Evolutionary conservation across 2,329 filamentous ascomycete genomes (phyloP), one percentile per base, ranked within the genome.

Genomic region (Colletotrichum gigasporum): DNA sequence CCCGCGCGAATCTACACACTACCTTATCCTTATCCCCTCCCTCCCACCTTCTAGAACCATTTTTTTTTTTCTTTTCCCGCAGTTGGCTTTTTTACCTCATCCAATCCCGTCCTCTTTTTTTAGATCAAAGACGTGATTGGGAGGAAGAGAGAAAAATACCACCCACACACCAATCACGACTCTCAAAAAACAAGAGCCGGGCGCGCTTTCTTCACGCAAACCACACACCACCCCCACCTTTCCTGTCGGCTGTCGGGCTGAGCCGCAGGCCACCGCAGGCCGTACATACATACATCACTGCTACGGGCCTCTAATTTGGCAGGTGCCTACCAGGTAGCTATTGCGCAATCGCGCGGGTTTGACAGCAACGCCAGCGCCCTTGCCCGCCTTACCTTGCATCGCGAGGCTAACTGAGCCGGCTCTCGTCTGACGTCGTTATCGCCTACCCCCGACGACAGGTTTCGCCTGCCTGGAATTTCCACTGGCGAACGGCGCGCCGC

Each of bases 261-360:
- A 64, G 61, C 61, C 61, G 61, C 61, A 61, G 47, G 20, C 34
- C 37, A n/a, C n/a, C n/a, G n/a, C n/a, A n/a, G n/a, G n/a, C n/a
- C n/a, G n/a, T n/a, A n/a, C n/a, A n/a, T 60, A 41, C 50, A 30
- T 41, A 57, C 42, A 18, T 51, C 20, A 54, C 51, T 18, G 32
- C 16, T 32, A 24, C 44, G 39, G 41, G 42, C 54, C 28, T 48
- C 42, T 20, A 28, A 55, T 60, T 62, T 28, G 32, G 35, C 44
- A 26, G 24, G n/a, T n/a, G n/a, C n/a, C n/a, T n/a, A n/a, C 32
- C 54, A 24, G 42, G 32, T 18, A 18, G 62, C 42, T 24, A 55
- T 65, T 62, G 62, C 62, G 62, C 62, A 24, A 55, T 62, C 56
- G 56, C 56, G 56, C 50, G 30, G 39, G 16, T 3, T 42, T 14